These are phyloP conservation scores for Leersia perrieri DNA, from an alignment of 176 grass and related monocot genomes.

Conservation along the genomic window DNA sequence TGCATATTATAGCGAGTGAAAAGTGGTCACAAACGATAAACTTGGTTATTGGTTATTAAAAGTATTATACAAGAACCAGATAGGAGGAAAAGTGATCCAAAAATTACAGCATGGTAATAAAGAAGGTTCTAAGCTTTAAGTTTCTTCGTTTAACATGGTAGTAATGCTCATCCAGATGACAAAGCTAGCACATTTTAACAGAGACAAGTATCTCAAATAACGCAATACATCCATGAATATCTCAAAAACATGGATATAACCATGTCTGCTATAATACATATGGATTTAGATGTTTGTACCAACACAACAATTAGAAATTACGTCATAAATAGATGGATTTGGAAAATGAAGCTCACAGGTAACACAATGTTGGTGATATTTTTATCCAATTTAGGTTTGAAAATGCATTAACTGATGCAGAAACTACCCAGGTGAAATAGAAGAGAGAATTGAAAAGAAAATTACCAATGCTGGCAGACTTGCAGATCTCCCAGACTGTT, in stretches of 20 bases:
- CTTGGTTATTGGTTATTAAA: background rate
- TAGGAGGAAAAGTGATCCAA: background rate
- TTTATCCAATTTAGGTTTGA: background rate
- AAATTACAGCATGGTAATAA: background rate
- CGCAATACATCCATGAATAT: background rate
- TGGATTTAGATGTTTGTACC: background rate
- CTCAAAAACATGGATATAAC: background rate
- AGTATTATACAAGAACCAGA: constrained; percentile 6
- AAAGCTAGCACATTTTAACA: background rate
- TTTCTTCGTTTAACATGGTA: constrained; percentile 13
- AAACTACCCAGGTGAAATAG: background rate
- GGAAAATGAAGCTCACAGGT: background rate
- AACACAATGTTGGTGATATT: background rate
- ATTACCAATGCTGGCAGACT: constrained; percentile 82
- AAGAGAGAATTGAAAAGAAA: constrained; percentile 14
- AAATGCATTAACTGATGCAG: background rate
- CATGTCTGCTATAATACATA: background rate
- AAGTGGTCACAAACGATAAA: constrained; percentile 3
- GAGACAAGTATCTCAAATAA: background rate
- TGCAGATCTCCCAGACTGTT: constrained; percentile 74
- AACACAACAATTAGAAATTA: background rate
- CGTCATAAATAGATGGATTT: background rate
- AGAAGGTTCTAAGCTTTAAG: constrained; percentile 1
- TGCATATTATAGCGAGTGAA: constrained; percentile 38
- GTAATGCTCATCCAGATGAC: constrained; percentile 8